Conservation (phyloP, 805 yeast genomes). For the Pichia membranifaciens region DNA sequence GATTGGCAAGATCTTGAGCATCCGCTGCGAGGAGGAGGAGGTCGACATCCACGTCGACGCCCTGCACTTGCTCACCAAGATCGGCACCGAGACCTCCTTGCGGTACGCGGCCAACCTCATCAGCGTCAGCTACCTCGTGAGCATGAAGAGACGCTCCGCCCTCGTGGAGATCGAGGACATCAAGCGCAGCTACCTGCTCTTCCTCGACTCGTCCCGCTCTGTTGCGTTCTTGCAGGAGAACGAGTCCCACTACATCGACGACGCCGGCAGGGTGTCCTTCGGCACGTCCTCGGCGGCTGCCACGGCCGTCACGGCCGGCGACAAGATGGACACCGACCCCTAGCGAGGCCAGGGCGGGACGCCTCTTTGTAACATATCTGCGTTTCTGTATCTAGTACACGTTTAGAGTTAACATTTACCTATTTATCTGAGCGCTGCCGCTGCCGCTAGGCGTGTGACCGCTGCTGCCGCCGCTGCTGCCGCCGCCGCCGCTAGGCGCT, state of each 20-base stretch:
- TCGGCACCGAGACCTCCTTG: slow-evolving; percentile 73
- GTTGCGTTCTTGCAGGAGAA: slow-evolving; percentile 57
- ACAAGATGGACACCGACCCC: slow-evolving; percentile 33
- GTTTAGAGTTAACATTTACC: too few species aligned
- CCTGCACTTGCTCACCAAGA: slow-evolving; percentile 61
- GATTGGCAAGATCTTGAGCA: slow-evolving; percentile 71
- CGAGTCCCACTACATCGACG: slow-evolving; percentile 60
- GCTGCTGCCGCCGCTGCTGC: too few species aligned
- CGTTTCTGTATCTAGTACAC: too few species aligned
- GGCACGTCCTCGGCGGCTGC: background rate
- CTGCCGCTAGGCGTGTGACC: too few species aligned
- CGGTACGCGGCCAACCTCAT: slow-evolving; percentile 89
- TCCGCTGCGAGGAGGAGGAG: slow-evolving; percentile 74
- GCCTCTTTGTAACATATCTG: background rate
- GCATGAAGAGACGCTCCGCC: slow-evolving; percentile 69
- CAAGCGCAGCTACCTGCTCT: slow-evolving; percentile 75
- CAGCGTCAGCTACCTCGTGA: slow-evolving; percentile 83
- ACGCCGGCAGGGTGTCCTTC: slow-evolving; percentile 65
- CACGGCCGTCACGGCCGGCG: slow-evolving; percentile 29
- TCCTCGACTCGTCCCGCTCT: slow-evolving; percentile 81
- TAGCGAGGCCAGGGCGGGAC: background rate
- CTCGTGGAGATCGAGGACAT: slow-evolving; percentile 61
- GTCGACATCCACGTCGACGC: slow-evolving; percentile 64
- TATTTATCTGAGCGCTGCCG: too few species aligned
- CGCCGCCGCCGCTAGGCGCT: too few species aligned